A percentile compares a stretch with the other conserved stretches of the same genome.
These are phyloP conservation scores for Jaapia argillacea DNA, from an alignment of 768 basidiomycete genomes.

Conservation along the genomic window DNA sequence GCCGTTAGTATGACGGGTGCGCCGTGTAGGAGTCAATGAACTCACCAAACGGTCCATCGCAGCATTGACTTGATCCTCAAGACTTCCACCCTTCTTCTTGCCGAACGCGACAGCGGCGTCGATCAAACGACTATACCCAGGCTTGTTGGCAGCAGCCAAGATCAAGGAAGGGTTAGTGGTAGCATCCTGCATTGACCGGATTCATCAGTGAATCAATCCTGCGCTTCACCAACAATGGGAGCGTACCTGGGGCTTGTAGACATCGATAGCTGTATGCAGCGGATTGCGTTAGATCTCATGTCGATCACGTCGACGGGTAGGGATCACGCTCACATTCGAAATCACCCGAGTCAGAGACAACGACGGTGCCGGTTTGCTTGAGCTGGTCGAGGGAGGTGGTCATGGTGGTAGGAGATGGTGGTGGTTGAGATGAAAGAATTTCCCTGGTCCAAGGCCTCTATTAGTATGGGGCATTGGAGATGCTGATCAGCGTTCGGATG, in stretches of 20 bases:
- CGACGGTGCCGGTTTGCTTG: conserved; percentile 89
- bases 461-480: too few species aligned
- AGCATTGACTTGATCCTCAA: conserved; percentile 66
- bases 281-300: too few species aligned
- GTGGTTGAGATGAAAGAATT: too few species aligned
- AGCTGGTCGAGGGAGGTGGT: conserved; percentile 74
- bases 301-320: conserved; percentile 4
- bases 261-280: conserved; percentile 76
- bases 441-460: too few species aligned
- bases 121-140: conserved; percentile 76
- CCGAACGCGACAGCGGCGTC: conserved; percentile 63
- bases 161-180: conserved; percentile 97
- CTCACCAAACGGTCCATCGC: conserved; percentile 86
- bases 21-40: conserved; percentile 10
- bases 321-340: conserved; percentile 54
- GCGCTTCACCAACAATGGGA: conserved; percentile 1
- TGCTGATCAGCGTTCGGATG: too few species aligned
- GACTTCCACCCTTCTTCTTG: conserved; percentile 71
- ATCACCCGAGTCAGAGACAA: conserved; percentile 97
- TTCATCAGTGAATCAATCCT: background rate
- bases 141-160: conserved; percentile 85
- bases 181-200: conserved; percentile 65
- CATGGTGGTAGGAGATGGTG: conserved; percentile 53
- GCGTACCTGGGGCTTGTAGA: conserved; percentile 85
- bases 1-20: background rate